Percentiles rank a stretch among this genome's conserved stretches.
These are phyloP conservation scores for Umbelopsis vinacea DNA, from an alignment of 192 early-diverging fungal genomes.

Conservation along the genomic window DNA sequence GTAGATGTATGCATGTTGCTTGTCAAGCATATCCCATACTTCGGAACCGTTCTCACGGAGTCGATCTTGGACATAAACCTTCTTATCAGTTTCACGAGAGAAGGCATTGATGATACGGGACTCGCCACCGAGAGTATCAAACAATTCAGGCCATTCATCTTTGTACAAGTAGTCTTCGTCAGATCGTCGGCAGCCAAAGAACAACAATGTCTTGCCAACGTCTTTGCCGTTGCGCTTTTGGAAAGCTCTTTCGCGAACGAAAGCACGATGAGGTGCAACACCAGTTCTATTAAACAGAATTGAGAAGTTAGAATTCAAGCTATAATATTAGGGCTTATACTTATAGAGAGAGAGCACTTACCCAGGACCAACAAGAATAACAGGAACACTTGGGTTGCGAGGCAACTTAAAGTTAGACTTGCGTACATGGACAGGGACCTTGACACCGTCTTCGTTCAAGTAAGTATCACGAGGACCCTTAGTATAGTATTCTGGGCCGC, in stretches of 20 bases:
- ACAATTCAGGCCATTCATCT: slow-evolving; percentile 73
- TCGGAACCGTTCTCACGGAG: slow-evolving; percentile 72
- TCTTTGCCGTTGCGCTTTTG: slow-evolving; percentile 58
- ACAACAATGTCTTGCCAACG: slow-evolving; percentile 86
- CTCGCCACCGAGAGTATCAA: slow-evolving; percentile 56
- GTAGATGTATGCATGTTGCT: slow-evolving; percentile 80
- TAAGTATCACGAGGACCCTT: slow-evolving; percentile 45
- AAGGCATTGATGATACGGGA: slow-evolving; percentile 87
- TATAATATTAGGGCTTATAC: not conserved
- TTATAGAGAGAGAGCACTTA: not conserved
- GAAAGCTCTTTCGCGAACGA: slow-evolving; percentile 84
- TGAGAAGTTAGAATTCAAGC: not conserved
- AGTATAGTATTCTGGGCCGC: slow-evolving; percentile 27
- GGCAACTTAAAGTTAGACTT: slow-evolving; percentile 90
- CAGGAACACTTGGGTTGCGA: slow-evolving; percentile 67
- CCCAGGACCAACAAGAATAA: slow-evolving; percentile 97
- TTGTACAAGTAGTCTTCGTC: slow-evolving; percentile 90
- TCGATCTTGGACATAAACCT: slow-evolving; percentile 96
- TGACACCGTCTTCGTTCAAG: slow-evolving; percentile 34
- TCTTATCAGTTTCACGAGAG: slow-evolving; percentile 75
- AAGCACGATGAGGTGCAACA: slow-evolving; percentile 96
- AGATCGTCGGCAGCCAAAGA: slow-evolving; percentile 89
- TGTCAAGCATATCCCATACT: slow-evolving; percentile 78
- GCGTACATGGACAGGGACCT: slow-evolving; percentile 88
- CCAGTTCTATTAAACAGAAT: slow-evolving; percentile 63